phyloP scores from a whole-genome alignment of 1,139 yeast genomes.

The Candida mesenterica region DNA sequence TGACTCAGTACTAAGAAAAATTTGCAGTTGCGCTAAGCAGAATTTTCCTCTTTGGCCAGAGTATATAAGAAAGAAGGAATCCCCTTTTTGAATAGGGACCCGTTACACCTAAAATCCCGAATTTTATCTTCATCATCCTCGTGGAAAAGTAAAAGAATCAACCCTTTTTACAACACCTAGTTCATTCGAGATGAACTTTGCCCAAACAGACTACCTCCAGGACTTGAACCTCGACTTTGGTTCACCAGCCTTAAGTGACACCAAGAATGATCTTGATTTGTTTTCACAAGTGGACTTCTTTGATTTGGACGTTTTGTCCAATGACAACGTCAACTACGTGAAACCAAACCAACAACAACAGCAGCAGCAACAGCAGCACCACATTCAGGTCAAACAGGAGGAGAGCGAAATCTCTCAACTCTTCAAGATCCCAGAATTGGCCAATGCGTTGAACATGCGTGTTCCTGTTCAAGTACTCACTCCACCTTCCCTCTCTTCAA shows the following conservation, averaged over 20 bases:
- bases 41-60: neutral
- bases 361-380: constrained; percentile 5
- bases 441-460: neutral
- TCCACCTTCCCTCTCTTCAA: constrained; percentile 4
- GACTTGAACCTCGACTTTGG: constrained; percentile 35
- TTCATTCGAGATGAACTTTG: constrained; percentile 34
- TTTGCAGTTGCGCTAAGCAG: too few relatives aligned
- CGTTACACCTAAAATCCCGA: too few relatives aligned
- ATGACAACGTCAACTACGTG: constrained; percentile 20
- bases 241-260: constrained; percentile 22
- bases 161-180: too few relatives aligned
- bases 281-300: constrained; percentile 48
- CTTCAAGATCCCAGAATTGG: constrained; percentile 5
- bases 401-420: constrained; percentile 1
- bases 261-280: constrained; percentile 38
- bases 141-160: too few relatives aligned
- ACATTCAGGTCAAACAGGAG: constrained; percentile 1
- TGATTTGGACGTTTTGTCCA: constrained; percentile 44
- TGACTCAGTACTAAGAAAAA: neutral
- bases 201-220: constrained; percentile 42
- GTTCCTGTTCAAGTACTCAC: constrained; percentile 1
- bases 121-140: too few relatives aligned
- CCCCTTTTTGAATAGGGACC: too few relatives aligned
- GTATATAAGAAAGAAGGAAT: neutral
- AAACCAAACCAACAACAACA: constrained; percentile 11